phyloP scores from a whole-genome alignment of 1,284 basidiomycete genomes.

The Malassezia yamatoensis region DNA sequence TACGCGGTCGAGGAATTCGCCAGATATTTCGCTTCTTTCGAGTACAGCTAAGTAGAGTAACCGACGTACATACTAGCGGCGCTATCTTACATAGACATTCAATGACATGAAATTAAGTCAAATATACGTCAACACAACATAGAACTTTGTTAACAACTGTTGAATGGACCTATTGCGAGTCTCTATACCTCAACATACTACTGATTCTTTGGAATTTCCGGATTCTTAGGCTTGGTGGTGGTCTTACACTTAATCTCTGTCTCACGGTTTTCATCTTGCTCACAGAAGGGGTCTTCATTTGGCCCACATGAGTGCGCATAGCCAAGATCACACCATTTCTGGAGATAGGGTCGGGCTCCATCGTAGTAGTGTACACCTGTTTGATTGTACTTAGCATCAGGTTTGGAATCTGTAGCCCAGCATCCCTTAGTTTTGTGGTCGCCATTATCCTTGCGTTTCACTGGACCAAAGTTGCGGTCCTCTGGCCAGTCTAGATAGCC shows the following conservation, averaged over 20 bases:
- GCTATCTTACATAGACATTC: no score
- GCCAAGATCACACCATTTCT: constrained; percentile 7
- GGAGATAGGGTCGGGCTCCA: constrained; percentile 6
- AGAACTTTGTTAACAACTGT: no score
- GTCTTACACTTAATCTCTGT: constrained; percentile 6
- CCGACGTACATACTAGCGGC: no score
- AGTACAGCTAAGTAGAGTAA: no score
- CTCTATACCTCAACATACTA: no score
- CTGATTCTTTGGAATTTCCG: background rate
- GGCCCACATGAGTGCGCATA: constrained; percentile 3
- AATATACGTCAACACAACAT: no score
- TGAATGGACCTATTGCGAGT: no score
- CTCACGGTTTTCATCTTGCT: background rate
- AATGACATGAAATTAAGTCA: no score
- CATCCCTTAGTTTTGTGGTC: constrained; percentile 12
- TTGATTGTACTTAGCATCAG: constrained; percentile 4
- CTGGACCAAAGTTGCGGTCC: constrained; percentile 10
- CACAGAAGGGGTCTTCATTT: constrained; percentile 4
- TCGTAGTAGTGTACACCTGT: constrained; percentile 9
- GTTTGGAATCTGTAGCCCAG: constrained; percentile 6
- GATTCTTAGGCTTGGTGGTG: constrained; percentile 4
- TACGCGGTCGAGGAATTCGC: no score
- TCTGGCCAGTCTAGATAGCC: constrained; percentile 16
- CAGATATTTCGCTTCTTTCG: no score
- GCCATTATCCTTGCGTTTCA: background rate